Conservation (phyloP, 345 rosid species). For the Laguncularia racemosa region DNA sequence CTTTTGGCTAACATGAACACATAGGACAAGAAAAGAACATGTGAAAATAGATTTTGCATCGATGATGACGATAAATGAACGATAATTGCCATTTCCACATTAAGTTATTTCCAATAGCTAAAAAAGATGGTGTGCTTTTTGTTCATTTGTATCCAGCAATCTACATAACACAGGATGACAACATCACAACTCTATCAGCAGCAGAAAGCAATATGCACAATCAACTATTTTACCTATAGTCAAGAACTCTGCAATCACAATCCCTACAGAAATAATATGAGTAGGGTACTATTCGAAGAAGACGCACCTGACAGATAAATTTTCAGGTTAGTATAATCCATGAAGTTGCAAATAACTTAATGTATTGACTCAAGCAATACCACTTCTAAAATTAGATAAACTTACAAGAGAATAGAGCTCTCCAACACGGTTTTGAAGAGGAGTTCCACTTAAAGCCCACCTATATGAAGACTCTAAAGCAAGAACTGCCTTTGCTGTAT, state of each 20-base stretch:
- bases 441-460: conserved; percentile 99
- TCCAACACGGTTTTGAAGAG: conserved; percentile 97
- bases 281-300: conserved; percentile 76
- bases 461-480: conserved; percentile 70
- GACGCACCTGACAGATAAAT: conserved; percentile 62
- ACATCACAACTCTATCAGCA: neutral
- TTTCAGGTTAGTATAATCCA: conserved; percentile 9
- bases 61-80: too few relatives aligned
- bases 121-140: too few relatives aligned
- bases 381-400: conserved; percentile 10
- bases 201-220: neutral
- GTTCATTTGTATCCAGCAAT: too few relatives aligned
- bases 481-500: conserved; percentile 89
- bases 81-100: too few relatives aligned
- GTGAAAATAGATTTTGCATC: too few relatives aligned
- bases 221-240: conserved; percentile 51
- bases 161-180: too few relatives aligned
- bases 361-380: too few relatives aligned
- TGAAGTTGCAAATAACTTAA: too few relatives aligned
- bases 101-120: too few relatives aligned
- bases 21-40: too few relatives aligned
- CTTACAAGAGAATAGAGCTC: conserved; percentile 95
- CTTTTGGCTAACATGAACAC: too few relatives aligned
- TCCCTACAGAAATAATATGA: conserved; percentile 94
- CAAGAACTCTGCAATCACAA: conserved; percentile 87